These are phyloP conservation scores for Colletotrichum sp. DNA, from an alignment of 2,329 filamentous ascomycete genomes.

Conservation along the genomic window DNA sequence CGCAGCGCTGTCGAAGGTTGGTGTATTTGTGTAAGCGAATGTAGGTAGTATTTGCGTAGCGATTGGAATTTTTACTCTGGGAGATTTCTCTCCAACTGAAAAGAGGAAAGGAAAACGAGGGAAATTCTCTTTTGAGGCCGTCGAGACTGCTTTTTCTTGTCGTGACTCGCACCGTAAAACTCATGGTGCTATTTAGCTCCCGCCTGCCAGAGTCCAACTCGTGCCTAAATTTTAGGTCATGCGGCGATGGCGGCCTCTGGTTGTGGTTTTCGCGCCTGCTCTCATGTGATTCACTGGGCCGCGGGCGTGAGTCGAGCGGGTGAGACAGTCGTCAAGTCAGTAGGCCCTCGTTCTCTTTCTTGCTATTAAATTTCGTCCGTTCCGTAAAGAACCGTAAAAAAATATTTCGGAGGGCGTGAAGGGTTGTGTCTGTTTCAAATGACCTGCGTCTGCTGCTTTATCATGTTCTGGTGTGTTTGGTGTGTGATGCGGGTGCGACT, in stretches of 20 bases:
- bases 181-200: background rate
- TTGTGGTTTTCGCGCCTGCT: background rate
- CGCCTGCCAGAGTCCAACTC: background rate
- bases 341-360: background rate
- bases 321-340: background rate
- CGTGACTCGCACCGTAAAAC: background rate
- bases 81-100: background rate
- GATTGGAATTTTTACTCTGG: background rate
- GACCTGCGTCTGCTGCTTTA: background rate
- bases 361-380: background rate
- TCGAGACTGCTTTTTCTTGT: background rate
- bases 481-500: background rate
- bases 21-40: background rate
- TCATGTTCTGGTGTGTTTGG: background rate
- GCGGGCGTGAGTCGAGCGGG: background rate
- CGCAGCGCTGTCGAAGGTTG: background rate
- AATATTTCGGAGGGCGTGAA: background rate
- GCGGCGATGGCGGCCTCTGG: slow-evolving; percentile 6
- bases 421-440: background rate
- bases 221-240: background rate
- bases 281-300: slow-evolving; percentile 1
- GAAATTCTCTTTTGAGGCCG: background rate
- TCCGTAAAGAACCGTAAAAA: background rate
- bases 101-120: background rate
- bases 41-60: background rate